Conservation (phyloP, 306 rosid genomes). For the Medicago ruthenica region DNA sequence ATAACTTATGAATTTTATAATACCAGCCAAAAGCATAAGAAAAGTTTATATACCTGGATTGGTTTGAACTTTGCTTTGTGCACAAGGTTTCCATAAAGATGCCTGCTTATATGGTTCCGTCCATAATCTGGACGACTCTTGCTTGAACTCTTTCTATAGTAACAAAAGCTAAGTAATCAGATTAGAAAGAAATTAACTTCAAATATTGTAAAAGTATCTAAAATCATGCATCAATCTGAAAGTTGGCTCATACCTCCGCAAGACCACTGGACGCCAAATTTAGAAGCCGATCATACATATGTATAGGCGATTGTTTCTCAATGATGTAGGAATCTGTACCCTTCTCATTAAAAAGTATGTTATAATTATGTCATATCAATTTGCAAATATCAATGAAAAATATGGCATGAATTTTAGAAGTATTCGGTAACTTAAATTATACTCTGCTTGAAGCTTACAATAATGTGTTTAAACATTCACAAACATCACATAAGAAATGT, state of each 20-base stretch:
- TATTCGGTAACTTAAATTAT: neutral
- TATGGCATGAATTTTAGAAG: neutral
- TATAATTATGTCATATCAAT: conserved; percentile 6
- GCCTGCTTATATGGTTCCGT: conserved; percentile 62
- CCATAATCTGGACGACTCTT: conserved; percentile 71
- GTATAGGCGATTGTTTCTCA: conserved; percentile 54
- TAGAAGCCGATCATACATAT: conserved; percentile 80
- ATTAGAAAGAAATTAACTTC: conserved; percentile 8
- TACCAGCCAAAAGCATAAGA: neutral
- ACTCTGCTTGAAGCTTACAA: neutral
- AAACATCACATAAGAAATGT: too few species aligned
- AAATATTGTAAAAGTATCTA: conserved; percentile 5
- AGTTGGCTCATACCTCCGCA: conserved; percentile 64
- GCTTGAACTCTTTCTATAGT: conserved; percentile 69
- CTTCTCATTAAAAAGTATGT: conserved; percentile 40
- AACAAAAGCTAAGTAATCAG: conserved; percentile 37
- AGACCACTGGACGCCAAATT: conserved; percentile 77
- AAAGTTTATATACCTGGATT: conserved; percentile 53
- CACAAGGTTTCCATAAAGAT: conserved; percentile 84
- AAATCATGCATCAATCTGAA: conserved; percentile 18
- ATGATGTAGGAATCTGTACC: conserved; percentile 44
- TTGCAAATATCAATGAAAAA: too few species aligned
- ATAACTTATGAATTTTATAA: conserved; percentile 12
- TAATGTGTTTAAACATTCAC: too few species aligned
- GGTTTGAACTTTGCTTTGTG: conserved; percentile 56